phyloP scores from a whole-genome alignment of 2,329 filamentous ascomycete genomes.

The Ceratocystiopsis brevicomis region DNA sequence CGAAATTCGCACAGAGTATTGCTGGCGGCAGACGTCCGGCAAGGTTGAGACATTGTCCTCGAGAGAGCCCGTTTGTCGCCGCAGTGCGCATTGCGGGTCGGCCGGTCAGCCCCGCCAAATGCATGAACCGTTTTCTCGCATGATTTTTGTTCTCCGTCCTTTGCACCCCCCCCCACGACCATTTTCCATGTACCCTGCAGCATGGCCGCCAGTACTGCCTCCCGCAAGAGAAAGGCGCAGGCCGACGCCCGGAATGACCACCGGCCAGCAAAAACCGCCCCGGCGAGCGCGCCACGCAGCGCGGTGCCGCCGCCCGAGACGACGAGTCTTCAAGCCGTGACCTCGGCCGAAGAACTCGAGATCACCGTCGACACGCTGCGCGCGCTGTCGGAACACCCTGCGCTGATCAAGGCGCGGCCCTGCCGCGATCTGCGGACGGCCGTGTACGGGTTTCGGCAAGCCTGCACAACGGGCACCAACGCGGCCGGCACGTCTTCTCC shows the following conservation, averaged over 20 bases:
- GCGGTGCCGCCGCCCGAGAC: constrained; percentile 18
- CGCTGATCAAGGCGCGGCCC: constrained; percentile 46
- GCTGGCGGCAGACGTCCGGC: no score
- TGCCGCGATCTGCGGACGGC: constrained; percentile 48
- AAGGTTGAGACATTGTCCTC: no score
- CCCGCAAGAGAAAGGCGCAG: constrained; percentile 25
- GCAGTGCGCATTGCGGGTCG: no score
- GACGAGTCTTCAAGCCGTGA: constrained; percentile 31
- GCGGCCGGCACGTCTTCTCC: constrained; percentile 23
- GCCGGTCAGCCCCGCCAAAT: no score
- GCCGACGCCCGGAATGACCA: not conserved
- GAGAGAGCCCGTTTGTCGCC: no score
- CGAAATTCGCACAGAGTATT: no score
- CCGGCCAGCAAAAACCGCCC: not conserved
- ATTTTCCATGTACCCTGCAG: not conserved
- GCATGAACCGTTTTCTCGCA: no score
- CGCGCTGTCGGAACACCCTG: constrained; percentile 37
- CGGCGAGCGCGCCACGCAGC: constrained; percentile 17
- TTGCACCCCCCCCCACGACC: no score
- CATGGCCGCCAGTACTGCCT: constrained; percentile 19
- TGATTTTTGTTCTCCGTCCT: no score
- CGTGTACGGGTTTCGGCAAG: constrained; percentile 50
- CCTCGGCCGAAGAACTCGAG: constrained; percentile 47
- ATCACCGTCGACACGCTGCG: constrained; percentile 46
- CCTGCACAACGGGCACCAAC: constrained; percentile 47